Evolutionary conservation across 116 monocot species (phyloP), one percentile per base, ranked within the genome.

Genomic region (Zostera marina): DNA sequence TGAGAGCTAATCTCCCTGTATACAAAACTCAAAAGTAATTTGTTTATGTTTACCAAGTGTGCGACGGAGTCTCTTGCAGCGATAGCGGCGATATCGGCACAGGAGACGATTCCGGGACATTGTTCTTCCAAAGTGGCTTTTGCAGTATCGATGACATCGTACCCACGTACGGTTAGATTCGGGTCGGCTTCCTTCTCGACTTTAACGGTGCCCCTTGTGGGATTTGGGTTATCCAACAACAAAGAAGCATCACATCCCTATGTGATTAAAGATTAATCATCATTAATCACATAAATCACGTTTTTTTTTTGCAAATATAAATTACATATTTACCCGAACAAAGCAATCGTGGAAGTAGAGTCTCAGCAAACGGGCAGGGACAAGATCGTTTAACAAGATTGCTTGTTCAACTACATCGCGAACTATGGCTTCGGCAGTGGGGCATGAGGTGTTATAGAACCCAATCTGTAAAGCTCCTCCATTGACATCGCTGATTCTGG

Each of bases 341-440:
- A 77, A 72, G 59, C 79, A 79, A 42, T 74, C 79, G 12, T 74
- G 79, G 59, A 74, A 79, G 57, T 70, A 66, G 66, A 79, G 23
- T 44, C 79, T 54, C 3, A 79, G 26, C 42, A 74, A 62, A 13
- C 45, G 62, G 2, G 63, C 39, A 20, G 70, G 63, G 39, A 13
- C 23, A 0, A 22, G n/a, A n/a, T n/a, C n/a, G n/a, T n/a, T n/a
- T n/a, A n/a, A n/a, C n/a, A n/a, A 16, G 3, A 74, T 45, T 21
- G 26, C 21, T 5, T 44, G 14, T 52, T 45, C 25, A 6, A 70
- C 66, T 21, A 66, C 70, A 13, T 53, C 2, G 32, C 32, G 32
- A 32, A 32, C 32, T 32, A 32, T 32, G 32, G 32, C 2, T 52
- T 78, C 78, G 8, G 70, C 74, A 8, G 57, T 7, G 16, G 74